Conservation (phyloP, 495 filamentous ascomycete genomes). For the Penicillium cinerascens region DNA sequence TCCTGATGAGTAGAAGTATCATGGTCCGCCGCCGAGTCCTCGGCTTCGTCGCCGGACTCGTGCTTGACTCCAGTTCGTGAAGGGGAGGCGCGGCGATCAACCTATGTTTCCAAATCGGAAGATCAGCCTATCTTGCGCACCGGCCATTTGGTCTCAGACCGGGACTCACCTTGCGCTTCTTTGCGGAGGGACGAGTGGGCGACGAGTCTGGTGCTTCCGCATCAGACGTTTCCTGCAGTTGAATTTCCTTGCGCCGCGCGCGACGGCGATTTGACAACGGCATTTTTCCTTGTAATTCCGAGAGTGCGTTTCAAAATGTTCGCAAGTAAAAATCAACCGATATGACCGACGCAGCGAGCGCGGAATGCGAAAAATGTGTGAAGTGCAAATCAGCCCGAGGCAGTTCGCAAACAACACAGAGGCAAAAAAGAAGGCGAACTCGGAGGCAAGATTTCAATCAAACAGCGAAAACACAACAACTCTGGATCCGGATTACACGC, state of each 20-base stretch:
- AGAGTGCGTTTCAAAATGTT: neutral
- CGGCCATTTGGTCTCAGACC: conserved; percentile 5
- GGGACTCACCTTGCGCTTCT: conserved; percentile 67
- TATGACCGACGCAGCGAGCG: neutral
- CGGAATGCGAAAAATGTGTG: neutral
- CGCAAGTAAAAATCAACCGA: neutral
- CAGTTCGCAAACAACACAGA: conserved; percentile 9
- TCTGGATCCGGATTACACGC: conserved; percentile 27
- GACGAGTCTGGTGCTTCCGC: conserved; percentile 61
- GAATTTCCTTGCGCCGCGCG: conserved; percentile 48
- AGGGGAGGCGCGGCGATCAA: conserved; percentile 35
- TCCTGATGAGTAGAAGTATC: conserved; percentile 56
- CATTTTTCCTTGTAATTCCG: conserved; percentile 26
- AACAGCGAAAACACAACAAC: conserved; percentile 25
- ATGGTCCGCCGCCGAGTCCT: conserved; percentile 48
- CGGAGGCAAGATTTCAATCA: conserved; percentile 25
- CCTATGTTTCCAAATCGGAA: conserved; percentile 18
- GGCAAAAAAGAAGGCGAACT: conserved; percentile 11
- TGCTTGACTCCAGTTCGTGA: conserved; percentile 25
- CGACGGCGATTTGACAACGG: conserved; percentile 51
- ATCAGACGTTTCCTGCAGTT: conserved; percentile 48
- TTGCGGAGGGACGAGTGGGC: conserved; percentile 66
- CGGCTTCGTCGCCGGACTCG: conserved; percentile 42
- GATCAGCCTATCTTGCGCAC: conserved; percentile 2
- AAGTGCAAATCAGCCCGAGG: neutral